Evolutionary conservation across 2,329 filamentous ascomycete genomes (phyloP), one percentile per base, ranked within the genome.

Genomic region (Diaporthe sp.): DNA sequence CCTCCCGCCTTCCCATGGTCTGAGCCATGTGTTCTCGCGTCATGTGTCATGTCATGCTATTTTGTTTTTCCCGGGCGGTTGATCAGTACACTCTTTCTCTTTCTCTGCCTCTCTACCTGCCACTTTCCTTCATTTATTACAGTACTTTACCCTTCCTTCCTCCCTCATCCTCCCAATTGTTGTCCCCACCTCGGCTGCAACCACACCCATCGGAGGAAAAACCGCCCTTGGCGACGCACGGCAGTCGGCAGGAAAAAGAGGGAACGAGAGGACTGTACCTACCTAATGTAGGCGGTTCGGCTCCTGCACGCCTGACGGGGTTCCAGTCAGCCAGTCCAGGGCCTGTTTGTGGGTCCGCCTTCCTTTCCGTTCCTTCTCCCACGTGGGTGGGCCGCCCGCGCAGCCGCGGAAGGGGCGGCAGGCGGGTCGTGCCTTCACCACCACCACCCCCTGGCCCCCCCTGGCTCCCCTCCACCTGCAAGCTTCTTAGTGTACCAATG

Each of bases 361-460:
- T 15, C 15, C 12, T 12, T 25, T 50, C 30, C 22, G 17, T 39
- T 65, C 42, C 17, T 39, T 50, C 44, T 66, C 61, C 61, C 61
- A 66, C 61, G 61, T 66, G 61, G 27, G 42, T 66, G 42, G 42
- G 61, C 61, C 61, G 42, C 61, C 39, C 61, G 61, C 58, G 58
- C 58, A 25, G 32, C 35, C 58, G 58, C 61, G 61, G 61, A 51
- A 66, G 30, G 13, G 22, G 42, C 61, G 61, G 61, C 61, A 51
- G 15, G 42, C 37, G 42, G 42, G 15, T n/a, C n/a, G 39, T 5
- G 13, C 39, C 19, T 42, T 12, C 37, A 39, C 37, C 10, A 9
- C n/a, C 50, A 6, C 50, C 22, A 9, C 8, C 35, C 56, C 32
- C 22, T 27, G 19, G 19, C 32, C 32, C 15, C 19, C 44, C 7